Percentiles rank a stretch among this genome's conserved stretches.
Conservation (phyloP, 352 stramenopile genomes). For the Globisporangium ultimum region DNA sequence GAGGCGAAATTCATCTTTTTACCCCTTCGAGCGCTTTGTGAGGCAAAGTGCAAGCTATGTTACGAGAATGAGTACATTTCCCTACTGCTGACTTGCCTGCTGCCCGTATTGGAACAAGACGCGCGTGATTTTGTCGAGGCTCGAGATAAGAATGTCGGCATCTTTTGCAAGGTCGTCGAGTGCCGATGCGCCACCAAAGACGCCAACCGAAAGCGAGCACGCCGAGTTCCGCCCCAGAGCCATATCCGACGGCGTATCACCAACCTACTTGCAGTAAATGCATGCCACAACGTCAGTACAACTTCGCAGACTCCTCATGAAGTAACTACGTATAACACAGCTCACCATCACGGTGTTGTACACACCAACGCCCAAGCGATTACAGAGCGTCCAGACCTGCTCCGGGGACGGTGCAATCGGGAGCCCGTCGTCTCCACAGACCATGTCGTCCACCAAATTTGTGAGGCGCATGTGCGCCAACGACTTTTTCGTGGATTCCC, state of each 20-base stretch:
- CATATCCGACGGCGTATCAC: slow-evolving; percentile 50
- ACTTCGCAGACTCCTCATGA: background rate
- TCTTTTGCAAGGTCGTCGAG: slow-evolving; percentile 38
- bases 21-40: no score
- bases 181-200: slow-evolving; percentile 35
- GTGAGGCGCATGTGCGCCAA: slow-evolving; percentile 27
- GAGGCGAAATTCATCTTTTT: no score
- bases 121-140: slow-evolving; percentile 38
- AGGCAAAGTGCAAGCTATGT: no score
- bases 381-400: slow-evolving; percentile 41
- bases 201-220: slow-evolving; percentile 36
- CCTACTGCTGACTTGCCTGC: slow-evolving; percentile 8
- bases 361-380: slow-evolving; percentile 26
- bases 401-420: slow-evolving; percentile 27
- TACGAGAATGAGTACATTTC: no score
- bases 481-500: slow-evolving; percentile 27
- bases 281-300: background rate
- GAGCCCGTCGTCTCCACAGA: slow-evolving; percentile 47
- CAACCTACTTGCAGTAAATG: slow-evolving; percentile 20
- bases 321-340: background rate
- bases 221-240: slow-evolving; percentile 23
- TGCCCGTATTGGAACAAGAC: slow-evolving; percentile 34
- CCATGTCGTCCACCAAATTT: slow-evolving; percentile 34
- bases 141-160: slow-evolving; percentile 48
- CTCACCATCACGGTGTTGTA: slow-evolving; percentile 42